Percentiles rank a stretch among this genome's conserved stretches.
Conservation (phyloP, 1,139 yeast species). For the Candida anutae region DNA sequence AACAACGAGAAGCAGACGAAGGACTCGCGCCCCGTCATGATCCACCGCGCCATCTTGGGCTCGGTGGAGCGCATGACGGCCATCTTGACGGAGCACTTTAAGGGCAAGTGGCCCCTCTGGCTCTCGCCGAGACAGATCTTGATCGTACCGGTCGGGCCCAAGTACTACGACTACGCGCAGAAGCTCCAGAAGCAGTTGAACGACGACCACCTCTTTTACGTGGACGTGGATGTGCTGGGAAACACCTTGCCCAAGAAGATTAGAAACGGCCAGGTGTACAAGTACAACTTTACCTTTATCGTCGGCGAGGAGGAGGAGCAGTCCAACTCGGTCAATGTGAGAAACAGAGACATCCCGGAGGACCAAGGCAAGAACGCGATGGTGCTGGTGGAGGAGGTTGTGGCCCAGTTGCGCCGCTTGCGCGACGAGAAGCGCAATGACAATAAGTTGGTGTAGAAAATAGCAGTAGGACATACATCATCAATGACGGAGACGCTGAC, state of each 20-base stretch:
- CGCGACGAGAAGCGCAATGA: conserved; percentile 64
- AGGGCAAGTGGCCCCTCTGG: conserved; percentile 99
- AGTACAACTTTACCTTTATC: conserved; percentile 88
- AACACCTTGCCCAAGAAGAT: conserved; percentile 95
- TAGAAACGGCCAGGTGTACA: conserved; percentile 87
- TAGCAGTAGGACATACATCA: too few species aligned
- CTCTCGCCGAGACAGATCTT: conserved; percentile 93
- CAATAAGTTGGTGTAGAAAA: conserved; percentile 50
- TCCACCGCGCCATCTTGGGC: conserved; percentile 96
- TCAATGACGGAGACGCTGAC: too few species aligned
- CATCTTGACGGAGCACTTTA: conserved; percentile 90
- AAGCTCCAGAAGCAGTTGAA: conserved; percentile 63
- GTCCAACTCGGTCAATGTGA: conserved; percentile 73
- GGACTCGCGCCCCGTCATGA: conserved; percentile 80
- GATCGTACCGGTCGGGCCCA: conserved; percentile 93
- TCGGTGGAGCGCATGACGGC: conserved; percentile 98
- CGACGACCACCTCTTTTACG: conserved; percentile 62
- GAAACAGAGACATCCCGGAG: conserved; percentile 79
- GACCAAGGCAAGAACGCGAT: conserved; percentile 90
- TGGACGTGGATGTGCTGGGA: conserved; percentile 89
- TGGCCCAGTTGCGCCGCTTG: conserved; percentile 56
- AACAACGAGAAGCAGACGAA: conserved; percentile 42
- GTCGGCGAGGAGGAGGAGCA: conserved; percentile 92
- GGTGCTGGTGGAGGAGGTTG: conserved; percentile 60
- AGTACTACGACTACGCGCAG: conserved; percentile 83